Base-by-base conservation (phyloP, 2,329 filamentous ascomycete species). In the Cladobotryum mycophilum region DNA sequence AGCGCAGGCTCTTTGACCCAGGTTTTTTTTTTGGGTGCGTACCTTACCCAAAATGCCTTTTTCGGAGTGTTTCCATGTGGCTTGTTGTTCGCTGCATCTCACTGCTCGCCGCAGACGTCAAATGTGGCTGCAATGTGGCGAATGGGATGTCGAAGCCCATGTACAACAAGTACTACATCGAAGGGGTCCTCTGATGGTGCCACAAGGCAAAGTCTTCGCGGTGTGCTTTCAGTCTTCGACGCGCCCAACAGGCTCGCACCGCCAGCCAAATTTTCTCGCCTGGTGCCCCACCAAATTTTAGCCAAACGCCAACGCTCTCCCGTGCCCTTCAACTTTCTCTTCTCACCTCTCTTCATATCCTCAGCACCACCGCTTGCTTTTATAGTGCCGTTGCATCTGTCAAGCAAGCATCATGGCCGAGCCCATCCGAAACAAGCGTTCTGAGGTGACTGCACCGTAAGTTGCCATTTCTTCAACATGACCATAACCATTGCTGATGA, bases 351-450 rank as follows among this genome's bases (percentile, higher is more conserved):
- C 51, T 61, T 60, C 58, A 47, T 47, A 38, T 56, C 52, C 58
- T 48, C 48, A 55, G 40, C 56, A 54, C 47, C 52, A 49, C 54
- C 50, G 52, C 49, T 58, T 59, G 56, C 56, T 54, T 53, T 52
- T 60, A 56, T 54, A 60, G 52, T 56, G 49, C 49, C 58, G 52
- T 51, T 57, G 54, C 56, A 60, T 52, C 46, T 40, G 41, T 58
- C 49, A 56, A 62, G 60, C 64, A 63, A 61, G 67, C 68, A 71
- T 61, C 61, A 82, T 83, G 79, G 78, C 79, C 63, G 79, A 83
- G 67, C 79, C 80, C 56, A 83, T 83, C 66, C 79, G 79, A 70
- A 81, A 80, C 70, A 81, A 82, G 70, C 77, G 80, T 61, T 70
- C 75, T 54, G 79, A 82, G 61, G 65, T 74, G 57, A 71, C 73